phyloP scores from a whole-genome alignment of 164 flowering plant genomes.

The grape (Vitis vinifera) region DNA sequence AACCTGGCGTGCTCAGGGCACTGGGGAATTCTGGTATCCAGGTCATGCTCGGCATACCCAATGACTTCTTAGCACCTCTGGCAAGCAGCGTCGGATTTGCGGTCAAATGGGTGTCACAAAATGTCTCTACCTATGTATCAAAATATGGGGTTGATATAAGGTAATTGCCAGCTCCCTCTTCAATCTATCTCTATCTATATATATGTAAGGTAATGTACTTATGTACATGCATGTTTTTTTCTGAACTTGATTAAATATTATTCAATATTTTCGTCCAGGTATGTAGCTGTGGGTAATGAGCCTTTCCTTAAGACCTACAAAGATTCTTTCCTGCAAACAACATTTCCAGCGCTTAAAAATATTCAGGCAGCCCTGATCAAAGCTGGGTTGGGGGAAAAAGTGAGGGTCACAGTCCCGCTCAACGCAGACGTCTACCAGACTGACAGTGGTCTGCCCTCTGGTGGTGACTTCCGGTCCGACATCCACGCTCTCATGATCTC shows the following conservation, averaged over 20 bases:
- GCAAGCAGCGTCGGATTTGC: slow-evolving; percentile 63
- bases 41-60: slow-evolving; percentile 93
- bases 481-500: slow-evolving; percentile 70
- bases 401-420: slow-evolving; percentile 81
- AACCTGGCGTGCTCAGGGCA: slow-evolving; percentile 61
- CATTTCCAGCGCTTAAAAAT: slow-evolving; percentile 83
- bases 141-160: slow-evolving; percentile 70
- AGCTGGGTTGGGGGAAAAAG: slow-evolving; percentile 77
- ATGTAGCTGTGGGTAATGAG: slow-evolving; percentile 91
- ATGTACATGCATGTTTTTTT: not conserved
- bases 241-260: no score
- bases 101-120: slow-evolving; percentile 66
- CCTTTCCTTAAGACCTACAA: slow-evolving; percentile 81
- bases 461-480: slow-evolving; percentile 84
- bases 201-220: no score
- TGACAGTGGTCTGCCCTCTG: slow-evolving; percentile 67
- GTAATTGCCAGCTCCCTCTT: slow-evolving; percentile 27
- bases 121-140: slow-evolving; percentile 74
- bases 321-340: slow-evolving; percentile 42
- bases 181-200: no score
- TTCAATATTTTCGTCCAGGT: slow-evolving; percentile 35
- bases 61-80: slow-evolving; percentile 63
- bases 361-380: slow-evolving; percentile 90
- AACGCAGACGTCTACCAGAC: slow-evolving; percentile 89
- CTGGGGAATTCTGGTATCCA: slow-evolving; percentile 76